Base-by-base conservation (phyloP, 2,329 filamentous ascomycete species). In the Colletotrichum godetiae region DNA sequence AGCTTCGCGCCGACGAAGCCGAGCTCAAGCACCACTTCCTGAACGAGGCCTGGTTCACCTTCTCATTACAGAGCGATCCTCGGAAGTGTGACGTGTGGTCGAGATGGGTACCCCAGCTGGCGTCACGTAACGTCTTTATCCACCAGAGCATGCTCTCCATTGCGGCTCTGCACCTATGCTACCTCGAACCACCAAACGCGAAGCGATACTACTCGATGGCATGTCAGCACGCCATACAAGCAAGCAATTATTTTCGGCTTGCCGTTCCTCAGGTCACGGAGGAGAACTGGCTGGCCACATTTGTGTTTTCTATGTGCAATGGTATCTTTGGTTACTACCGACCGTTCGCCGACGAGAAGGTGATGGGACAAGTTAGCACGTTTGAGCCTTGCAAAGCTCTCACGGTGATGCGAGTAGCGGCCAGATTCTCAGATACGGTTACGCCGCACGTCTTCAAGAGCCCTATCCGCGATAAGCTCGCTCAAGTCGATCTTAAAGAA, bases 21-120 rank as follows among this genome's bases (percentile, higher is more conserved):
- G 73, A 75, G 27, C 71, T 75, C 24, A 75, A 74, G 37, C 72
- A 75, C n/a, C 74, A 75, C 33, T 75, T 75, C 31, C 55, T 74
- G 33, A 74, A 68, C 15, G 62, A 75, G n/a, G 72, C 74, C 3
- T 75, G 74, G 71, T 71, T 67, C n/a, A 75, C 74, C 8, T 74
- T 75, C 24, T 75, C 74, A 3, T 52, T 75, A 6, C 58, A 58
- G 24, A 62, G 35, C 22, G 74, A 75, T 37, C 74, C 74, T 7
- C 63, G 63, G 1, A 74, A 68, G 42, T 75, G 74, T 29, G 74
- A 75, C n/a, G 72, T 75, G n/a, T 75, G 72, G 72, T 74, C 71
- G 5, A 56, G 71, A 12, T 74, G 71, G 74, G 67, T 75, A 15
- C 74, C 74, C 4, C 74, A 75, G 59, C 31, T 75, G 27, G 74